Base-by-base conservation (phyloP, 2,329 filamentous ascomycete species). In the Monilinia fructigena region DNA sequence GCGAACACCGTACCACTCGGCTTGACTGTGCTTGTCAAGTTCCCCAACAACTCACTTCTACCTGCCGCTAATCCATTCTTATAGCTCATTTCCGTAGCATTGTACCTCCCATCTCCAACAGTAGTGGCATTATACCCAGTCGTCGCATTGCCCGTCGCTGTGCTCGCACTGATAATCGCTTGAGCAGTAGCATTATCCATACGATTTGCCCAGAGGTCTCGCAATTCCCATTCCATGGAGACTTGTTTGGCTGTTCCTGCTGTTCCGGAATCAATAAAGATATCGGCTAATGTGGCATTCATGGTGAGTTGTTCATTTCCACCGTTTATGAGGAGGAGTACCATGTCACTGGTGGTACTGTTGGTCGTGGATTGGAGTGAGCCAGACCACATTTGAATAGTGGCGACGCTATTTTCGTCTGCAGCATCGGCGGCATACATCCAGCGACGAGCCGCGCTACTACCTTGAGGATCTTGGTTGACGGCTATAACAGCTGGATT, bases 141-240 rank as follows among this genome's bases (percentile, higher is more conserved):
- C 3, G 74, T 77, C 5, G 68, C 69, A 52, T 76, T 76, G 2
- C 74, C 74, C 26, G 73, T 69, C 7, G 75, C 74, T 14, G 75
- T 74, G 3, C 75, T 79, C 0, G 79, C 79, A 61, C 79, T 76
- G 16, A 85, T 76, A 40, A 85, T 78, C 0, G 76, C 74, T 31
- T 73, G 71, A 0, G 82, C 82, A 50, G 79, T 78, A 3, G 74
- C 77, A 55, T 80, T 76, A 26, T 74, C 76, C 82, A 86, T 84
- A n/a, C 84, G 77, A 68, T 82, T 80, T 4, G 79, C 82, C 84
- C 84, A 86, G 1, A 86, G 76, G 72, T 86, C 83, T 58, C 80
- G 81, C 7, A 86, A 75, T 68, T 84, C 82, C 82, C 82, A 86
- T 0, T 74, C 76, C 68, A 79, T 74, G 31, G 76, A 72, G 0